Base-by-base conservation (phyloP, 1,284 basidiomycete genomes). In the Ceratobasidium sp. region DNA sequence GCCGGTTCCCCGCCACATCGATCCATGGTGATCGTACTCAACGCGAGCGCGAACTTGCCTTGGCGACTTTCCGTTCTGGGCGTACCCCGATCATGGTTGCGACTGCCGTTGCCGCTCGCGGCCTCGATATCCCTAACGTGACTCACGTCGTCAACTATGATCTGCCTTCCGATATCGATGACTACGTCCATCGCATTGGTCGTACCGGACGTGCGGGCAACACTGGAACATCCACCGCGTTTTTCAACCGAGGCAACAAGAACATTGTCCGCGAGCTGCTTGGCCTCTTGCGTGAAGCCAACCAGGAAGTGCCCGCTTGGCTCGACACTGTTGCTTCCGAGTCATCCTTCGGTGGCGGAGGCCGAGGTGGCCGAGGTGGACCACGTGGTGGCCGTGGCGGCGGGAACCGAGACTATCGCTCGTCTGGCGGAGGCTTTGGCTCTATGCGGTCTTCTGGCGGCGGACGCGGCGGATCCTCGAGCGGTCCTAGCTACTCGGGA, bases 141-240 rank as follows among this genome's bases (percentile, higher is more conserved):
- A 98, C 94, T 32, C 97, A 99, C 79, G 96, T 99, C 76, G 86
- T 99, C 82, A 96, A 96, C 81, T 99, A 98, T 81, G 97, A 99
- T 79, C 83, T 99, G n/a, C 96, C 96, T 20, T 92, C 91, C 72
- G 96, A 99, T 81, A 96, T 99, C 72, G 96, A 99, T 77, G 97
- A 98, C 80, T 98, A 98, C 80, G 96, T 97, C 56, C 95, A 98
- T 79, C 93, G 95, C 77, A 98, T 98, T 77, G 96, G 96, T 84
- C 94, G 96, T 86, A 99, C 97, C 22, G 96, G 97, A 68, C 96
- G 96, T 88, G 97, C 97, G 15, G 96, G 96, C 74, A 99, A 99
- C 84, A 92, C 90, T n/a, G 96, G 96, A 83, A 87, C 91, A 72
- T 91, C 93, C 38, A 99, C 94, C 17, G 93, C 93, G 3, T 96